Conservation (phyloP, 441 rosid genomes). For the Breynia disticha region DNA sequence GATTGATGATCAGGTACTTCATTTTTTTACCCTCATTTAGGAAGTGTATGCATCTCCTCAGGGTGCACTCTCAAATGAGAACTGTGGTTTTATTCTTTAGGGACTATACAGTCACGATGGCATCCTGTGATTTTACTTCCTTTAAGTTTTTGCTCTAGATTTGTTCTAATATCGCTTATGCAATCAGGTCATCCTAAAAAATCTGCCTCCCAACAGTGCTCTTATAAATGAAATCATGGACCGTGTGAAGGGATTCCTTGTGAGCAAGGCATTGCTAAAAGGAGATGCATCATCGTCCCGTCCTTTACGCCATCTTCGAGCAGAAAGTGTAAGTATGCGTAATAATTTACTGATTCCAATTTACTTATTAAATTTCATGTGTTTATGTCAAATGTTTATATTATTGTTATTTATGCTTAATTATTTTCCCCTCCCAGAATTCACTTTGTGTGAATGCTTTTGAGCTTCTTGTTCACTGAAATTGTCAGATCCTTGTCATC, state of each 20-base stretch:
- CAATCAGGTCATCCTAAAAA: slow-evolving; percentile 70
- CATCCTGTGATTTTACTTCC: too few relatives aligned
- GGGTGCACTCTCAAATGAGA: too few relatives aligned
- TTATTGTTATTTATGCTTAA: background rate
- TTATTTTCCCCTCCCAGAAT: too few relatives aligned
- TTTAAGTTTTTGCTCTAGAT: background rate
- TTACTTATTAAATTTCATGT: background rate
- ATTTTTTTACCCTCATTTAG: too few relatives aligned
- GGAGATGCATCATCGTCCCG: slow-evolving; percentile 80
- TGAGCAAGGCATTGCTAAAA: slow-evolving; percentile 73
- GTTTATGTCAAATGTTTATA: background rate
- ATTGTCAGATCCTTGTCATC: too few relatives aligned
- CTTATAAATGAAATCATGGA: slow-evolving; percentile 84
- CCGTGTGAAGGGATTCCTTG: slow-evolving; percentile 81
- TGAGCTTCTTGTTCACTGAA: too few relatives aligned
- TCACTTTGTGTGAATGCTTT: too few relatives aligned
- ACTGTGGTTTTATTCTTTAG: too few relatives aligned
- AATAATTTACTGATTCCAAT: background rate
- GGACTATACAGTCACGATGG: too few relatives aligned
- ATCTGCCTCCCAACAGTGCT: slow-evolving; percentile 81
- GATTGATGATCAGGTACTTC: slow-evolving; percentile 76
- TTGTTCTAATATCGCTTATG: slow-evolving; percentile 5
- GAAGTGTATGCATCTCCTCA: too few relatives aligned
- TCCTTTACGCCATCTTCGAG: slow-evolving; percentile 56
- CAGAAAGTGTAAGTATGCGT: slow-evolving; percentile 51